These are phyloP conservation scores for Xylaria sp. DNA, from an alignment of 2,329 filamentous ascomycete species.

Conservation along the genomic window DNA sequence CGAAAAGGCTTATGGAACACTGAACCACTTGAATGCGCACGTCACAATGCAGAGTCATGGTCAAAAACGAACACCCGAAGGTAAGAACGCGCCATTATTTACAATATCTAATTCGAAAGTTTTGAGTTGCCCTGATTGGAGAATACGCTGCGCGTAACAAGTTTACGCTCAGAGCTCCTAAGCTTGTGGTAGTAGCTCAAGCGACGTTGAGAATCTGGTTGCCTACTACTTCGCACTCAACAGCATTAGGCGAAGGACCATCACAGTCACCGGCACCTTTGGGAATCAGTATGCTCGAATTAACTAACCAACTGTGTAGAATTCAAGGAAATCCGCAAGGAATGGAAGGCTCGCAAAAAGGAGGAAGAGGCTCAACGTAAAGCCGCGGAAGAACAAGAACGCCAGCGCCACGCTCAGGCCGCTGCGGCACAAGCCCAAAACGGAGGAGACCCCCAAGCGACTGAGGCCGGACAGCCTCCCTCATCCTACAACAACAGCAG, in stretches of 20 bases:
- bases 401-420: slow-evolving; percentile 65
- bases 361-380: slow-evolving; percentile 93
- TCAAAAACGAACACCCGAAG: slow-evolving; percentile 93
- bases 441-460: slow-evolving; percentile 60
- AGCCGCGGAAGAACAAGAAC: slow-evolving; percentile 85
- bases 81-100: slow-evolving; percentile 64
- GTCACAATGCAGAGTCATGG: slow-evolving; percentile 99
- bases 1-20: slow-evolving; percentile 96
- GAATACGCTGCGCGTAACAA: slow-evolving; percentile 3
- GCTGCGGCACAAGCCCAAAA: slow-evolving; percentile 67
- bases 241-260: background rate
- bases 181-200: slow-evolving; percentile 14
- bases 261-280: background rate
- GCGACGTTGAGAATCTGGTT: slow-evolving; percentile 4
- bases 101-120: background rate
- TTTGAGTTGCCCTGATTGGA: slow-evolving; percentile 4
- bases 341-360: slow-evolving; percentile 99
- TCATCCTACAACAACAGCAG: slow-evolving; percentile 70
- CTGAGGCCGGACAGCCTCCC: slow-evolving; percentile 64
- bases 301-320: slow-evolving; percentile 66
- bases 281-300: background rate
- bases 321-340: slow-evolving; percentile 98
- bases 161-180: slow-evolving; percentile 21
- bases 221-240: background rate
- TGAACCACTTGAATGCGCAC: slow-evolving; percentile 97